phyloP scores from a whole-genome alignment of 2,329 filamentous ascomycete genomes.

The Talaromyces sp. region DNA sequence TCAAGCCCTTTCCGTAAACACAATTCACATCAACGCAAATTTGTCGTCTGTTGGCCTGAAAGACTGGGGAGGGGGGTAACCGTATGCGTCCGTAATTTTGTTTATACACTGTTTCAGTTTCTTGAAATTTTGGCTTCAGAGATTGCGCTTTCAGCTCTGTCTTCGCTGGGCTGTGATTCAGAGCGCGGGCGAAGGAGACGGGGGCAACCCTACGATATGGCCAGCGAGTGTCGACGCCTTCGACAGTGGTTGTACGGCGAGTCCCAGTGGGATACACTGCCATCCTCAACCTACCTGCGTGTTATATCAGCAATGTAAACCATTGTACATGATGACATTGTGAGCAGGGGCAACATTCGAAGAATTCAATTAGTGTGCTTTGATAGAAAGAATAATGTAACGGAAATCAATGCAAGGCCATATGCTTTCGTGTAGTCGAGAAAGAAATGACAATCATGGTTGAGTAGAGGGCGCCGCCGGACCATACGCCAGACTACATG shows the following conservation, averaged over 20 bases:
- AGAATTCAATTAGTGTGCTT: no score
- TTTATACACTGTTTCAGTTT: neutral
- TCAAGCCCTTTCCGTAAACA: neutral
- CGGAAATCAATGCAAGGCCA: no score
- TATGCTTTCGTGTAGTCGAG: no score
- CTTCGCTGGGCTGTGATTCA: neutral
- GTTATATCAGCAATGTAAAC: neutral
- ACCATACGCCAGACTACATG: no score
- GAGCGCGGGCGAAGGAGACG: neutral
- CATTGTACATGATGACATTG: neutral
- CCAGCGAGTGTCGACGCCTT: neutral
- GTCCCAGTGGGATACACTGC: neutral
- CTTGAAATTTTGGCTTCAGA: neutral
- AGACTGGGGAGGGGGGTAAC: no score
- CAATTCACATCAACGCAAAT: neutral
- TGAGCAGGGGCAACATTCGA: no score
- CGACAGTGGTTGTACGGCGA: neutral
- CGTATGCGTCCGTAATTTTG: neutral
- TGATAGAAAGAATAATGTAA: no score
- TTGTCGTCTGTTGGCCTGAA: neutral
- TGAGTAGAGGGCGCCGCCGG: no score
- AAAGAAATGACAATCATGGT: no score
- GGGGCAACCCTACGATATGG: neutral
- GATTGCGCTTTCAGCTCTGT: neutral
- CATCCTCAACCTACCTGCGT: neutral